A percentile compares a stretch with the other conserved stretches of the same genome.
Conservation (phyloP, 208 protist genomes). For the Leptomonas pyrrhocoris region DNA sequence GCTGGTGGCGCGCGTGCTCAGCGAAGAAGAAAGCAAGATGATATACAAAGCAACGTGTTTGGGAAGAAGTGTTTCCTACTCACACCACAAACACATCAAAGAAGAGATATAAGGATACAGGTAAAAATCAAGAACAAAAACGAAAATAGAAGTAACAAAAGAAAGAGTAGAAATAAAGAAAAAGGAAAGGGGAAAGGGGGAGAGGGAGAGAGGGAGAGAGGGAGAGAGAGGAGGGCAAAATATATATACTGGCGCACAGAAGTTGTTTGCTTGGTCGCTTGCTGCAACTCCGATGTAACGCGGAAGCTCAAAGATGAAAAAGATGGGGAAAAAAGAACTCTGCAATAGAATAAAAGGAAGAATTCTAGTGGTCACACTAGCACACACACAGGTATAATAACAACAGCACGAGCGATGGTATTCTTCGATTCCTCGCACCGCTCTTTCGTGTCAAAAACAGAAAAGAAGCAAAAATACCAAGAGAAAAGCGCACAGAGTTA, state of each 20-base stretch:
- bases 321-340: constrained; percentile 1
- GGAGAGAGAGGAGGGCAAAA: too few species aligned
- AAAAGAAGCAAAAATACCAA: not conserved
- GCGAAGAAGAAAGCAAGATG: constrained; percentile 4
- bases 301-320: not conserved
- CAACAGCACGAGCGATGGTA: not conserved
- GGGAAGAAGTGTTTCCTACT: too few species aligned
- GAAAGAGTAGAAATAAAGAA: constrained; percentile 5
- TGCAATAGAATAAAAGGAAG: constrained; percentile 2
- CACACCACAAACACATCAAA: too few species aligned
- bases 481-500: not conserved
- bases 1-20: not conserved
- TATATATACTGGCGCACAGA: too few species aligned
- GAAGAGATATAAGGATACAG: not conserved
- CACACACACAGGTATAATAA: constrained; percentile 1
- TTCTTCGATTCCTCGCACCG: not conserved
- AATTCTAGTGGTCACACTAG: not conserved
- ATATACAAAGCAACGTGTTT: not conserved
- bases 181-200: not conserved
- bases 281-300: not conserved
- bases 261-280: constrained; percentile 15
- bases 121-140: not conserved
- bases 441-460: not conserved
- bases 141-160: constrained; percentile 17
- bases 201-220: constrained; percentile 5